Percentiles rank a stretch among this genome's conserved stretches.
phyloP scores from a whole-genome alignment of 805 yeast genomes.

The Candida alai region DNA sequence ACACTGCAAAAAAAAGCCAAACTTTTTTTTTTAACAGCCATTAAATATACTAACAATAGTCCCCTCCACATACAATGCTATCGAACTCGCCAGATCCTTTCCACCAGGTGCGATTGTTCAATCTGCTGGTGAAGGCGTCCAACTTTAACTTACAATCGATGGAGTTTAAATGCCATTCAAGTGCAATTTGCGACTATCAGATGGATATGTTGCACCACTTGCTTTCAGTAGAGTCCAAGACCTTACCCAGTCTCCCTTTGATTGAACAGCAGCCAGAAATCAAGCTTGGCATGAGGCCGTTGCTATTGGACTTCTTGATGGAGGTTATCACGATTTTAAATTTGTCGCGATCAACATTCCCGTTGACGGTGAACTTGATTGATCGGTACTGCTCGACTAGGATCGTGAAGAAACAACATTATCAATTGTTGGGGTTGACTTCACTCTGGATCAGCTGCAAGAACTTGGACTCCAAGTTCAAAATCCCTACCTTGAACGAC shows the following conservation, averaged over 20 bases:
- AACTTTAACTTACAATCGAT: conserved; percentile 40
- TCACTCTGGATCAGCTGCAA: conserved; percentile 44
- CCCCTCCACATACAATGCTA: conserved; percentile 6
- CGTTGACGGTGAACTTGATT: conserved; percentile 41
- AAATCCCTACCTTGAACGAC: conserved; percentile 51
- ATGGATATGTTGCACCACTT: conserved; percentile 38
- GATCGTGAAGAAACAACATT: conserved; percentile 43
- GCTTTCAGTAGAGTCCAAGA: conserved; percentile 23
- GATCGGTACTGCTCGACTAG: conserved; percentile 43
- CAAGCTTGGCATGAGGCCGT: conserved; percentile 41
- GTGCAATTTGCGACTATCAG: conserved; percentile 43
- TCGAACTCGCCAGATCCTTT: conserved; percentile 25
- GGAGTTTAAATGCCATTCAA: conserved; percentile 46
- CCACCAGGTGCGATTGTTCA: conserved; percentile 29
- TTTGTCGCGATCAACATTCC: conserved; percentile 39
- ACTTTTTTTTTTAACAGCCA: conserved; percentile 3
- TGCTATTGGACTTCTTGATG: conserved; percentile 41
- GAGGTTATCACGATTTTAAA: conserved; percentile 41
- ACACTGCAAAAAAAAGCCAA: conserved; percentile 3
- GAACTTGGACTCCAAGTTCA: conserved; percentile 51
- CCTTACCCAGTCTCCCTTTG: conserved; percentile 29
- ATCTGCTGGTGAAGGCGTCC: conserved; percentile 34
- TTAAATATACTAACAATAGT: conserved; percentile 2
- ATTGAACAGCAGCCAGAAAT: conserved; percentile 46
- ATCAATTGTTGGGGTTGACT: conserved; percentile 42